These are phyloP conservation scores for Soucietia sequanensis DNA, from an alignment of 805 yeast genomes.

Conservation along the genomic window DNA sequence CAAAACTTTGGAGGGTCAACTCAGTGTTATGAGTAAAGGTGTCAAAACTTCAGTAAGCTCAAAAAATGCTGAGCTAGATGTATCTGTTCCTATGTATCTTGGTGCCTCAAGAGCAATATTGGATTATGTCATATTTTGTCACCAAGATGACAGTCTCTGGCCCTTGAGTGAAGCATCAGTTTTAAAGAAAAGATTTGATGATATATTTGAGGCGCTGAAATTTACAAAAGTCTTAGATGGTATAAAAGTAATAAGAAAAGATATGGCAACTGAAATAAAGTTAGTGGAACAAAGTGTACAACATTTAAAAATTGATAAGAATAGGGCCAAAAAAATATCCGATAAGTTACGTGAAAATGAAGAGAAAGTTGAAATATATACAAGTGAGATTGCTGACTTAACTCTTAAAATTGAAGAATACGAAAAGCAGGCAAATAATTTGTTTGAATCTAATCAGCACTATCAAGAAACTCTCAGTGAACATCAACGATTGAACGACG, in stretches of 20 bases:
- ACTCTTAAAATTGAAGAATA: slow-evolving; percentile 50
- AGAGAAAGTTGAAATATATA: slow-evolving; percentile 42
- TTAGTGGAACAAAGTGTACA: slow-evolving; percentile 75
- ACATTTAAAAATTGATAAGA: slow-evolving; percentile 71
- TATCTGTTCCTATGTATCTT: slow-evolving; percentile 72
- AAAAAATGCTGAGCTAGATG: slow-evolving; percentile 80
- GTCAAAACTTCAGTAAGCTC: slow-evolving; percentile 75
- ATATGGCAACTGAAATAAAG: slow-evolving; percentile 71
- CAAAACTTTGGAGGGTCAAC: slow-evolving; percentile 89
- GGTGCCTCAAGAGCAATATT: slow-evolving; percentile 88
- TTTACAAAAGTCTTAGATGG: slow-evolving; percentile 87
- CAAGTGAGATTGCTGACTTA: slow-evolving; percentile 46
- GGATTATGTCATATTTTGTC: slow-evolving; percentile 94
- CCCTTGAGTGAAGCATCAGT: slow-evolving; percentile 89
- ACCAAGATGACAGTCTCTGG: slow-evolving; percentile 97
- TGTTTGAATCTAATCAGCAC: slow-evolving; percentile 77
- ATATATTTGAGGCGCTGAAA: slow-evolving; percentile 91
- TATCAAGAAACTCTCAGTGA: slow-evolving; percentile 71
- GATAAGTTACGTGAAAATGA: slow-evolving; percentile 46
- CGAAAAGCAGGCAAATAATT: slow-evolving; percentile 56
- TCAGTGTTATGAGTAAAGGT: slow-evolving; percentile 63
- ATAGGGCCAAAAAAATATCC: slow-evolving; percentile 61
- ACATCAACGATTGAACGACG: slow-evolving; percentile 55
- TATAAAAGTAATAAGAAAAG: slow-evolving; percentile 73
- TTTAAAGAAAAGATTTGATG: slow-evolving; percentile 90